Conservation (phyloP, 2,329 filamentous ascomycete genomes). For the Xylaria hypoxylon region DNA sequence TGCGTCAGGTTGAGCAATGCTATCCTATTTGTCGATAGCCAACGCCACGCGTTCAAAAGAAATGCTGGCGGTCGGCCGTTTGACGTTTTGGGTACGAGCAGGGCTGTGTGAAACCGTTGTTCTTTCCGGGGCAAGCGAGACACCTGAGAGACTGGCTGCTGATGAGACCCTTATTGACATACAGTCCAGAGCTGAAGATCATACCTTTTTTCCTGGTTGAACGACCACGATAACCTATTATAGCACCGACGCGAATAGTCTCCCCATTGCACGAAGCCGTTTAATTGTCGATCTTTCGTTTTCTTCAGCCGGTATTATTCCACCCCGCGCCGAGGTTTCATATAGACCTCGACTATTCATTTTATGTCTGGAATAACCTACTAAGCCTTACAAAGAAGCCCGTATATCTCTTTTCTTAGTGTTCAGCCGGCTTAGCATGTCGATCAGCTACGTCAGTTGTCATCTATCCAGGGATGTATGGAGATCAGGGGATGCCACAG, state of each 20-base stretch:
- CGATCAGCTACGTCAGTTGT: conserved; percentile 24
- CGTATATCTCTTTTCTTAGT: conserved; percentile 27
- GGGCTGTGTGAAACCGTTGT: conserved; percentile 10
- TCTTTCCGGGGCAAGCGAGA: conserved; percentile 16
- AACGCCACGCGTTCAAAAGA: conserved; percentile 2
- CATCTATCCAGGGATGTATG: conserved; percentile 29
- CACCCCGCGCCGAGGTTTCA: conserved; percentile 27
- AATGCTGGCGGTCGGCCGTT: conserved; percentile 12
- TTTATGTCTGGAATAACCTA: not conserved
- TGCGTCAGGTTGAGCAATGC: conserved; percentile 15
- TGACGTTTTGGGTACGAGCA: not conserved
- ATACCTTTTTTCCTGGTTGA: conserved; percentile 22
- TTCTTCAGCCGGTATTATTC: conserved; percentile 16
- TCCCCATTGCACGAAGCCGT: conserved; percentile 6
- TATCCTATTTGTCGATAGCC: conserved; percentile 17
- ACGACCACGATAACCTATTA: conserved; percentile 12
- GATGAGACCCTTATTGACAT: conserved; percentile 20
- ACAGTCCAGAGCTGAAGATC: conserved; percentile 34
- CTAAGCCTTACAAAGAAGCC: conserved; percentile 6
- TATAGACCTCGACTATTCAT: conserved; percentile 16
- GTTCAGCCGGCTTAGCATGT: conserved; percentile 38
- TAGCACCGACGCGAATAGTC: conserved; percentile 7
- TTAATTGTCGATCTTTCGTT: conserved; percentile 26
- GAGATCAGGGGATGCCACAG: conserved; percentile 26
- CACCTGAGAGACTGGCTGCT: conserved; percentile 20